A percentile compares a stretch with the other conserved stretches of the same genome.
phyloP scores from a whole-genome alignment of 306 rosid species.

The Casuarina cunninghamiana region DNA sequence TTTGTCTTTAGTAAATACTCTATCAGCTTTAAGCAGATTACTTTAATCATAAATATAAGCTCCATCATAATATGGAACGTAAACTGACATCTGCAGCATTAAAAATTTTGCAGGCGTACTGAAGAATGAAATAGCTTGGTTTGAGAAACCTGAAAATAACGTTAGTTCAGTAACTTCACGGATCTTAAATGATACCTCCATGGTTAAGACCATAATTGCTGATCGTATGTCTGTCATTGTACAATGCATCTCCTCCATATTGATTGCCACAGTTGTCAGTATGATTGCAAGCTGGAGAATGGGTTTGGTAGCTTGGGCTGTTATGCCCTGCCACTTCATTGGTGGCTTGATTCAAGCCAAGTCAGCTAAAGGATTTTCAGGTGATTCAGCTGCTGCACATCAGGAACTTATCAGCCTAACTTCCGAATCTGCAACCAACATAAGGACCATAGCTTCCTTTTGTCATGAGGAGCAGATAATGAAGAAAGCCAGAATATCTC shows the following conservation, averaged over 20 bases:
- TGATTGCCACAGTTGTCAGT: slow-evolving; percentile 84
- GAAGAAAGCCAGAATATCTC: slow-evolving; percentile 54
- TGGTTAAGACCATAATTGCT: slow-evolving; percentile 80
- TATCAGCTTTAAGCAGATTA: slow-evolving; percentile 14
- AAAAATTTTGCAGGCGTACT: slow-evolving; percentile 58
- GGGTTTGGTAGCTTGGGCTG: slow-evolving; percentile 93
- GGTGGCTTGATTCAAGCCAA: slow-evolving; percentile 91
- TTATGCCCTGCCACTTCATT: slow-evolving; percentile 97
- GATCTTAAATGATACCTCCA: slow-evolving; percentile 69
- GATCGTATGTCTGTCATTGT: slow-evolving; percentile 86
- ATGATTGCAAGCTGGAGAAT: slow-evolving; percentile 81
- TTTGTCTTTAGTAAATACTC: slow-evolving; percentile 4
- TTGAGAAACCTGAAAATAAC: slow-evolving; percentile 76
- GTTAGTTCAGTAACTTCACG: slow-evolving; percentile 72
- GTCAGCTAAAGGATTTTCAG: slow-evolving; percentile 87
- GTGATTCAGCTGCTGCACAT: slow-evolving; percentile 71
- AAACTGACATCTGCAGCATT: background rate
- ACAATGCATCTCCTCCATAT: slow-evolving; percentile 81
- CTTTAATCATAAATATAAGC: slow-evolving; percentile 9
- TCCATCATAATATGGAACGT: slow-evolving; percentile 7
- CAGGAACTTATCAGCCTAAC: slow-evolving; percentile 69
- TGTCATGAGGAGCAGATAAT: slow-evolving; percentile 76
- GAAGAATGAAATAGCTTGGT: slow-evolving; percentile 79
- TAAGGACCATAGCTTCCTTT: slow-evolving; percentile 78
- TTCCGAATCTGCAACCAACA: slow-evolving; percentile 80